Evolutionary conservation across 495 filamentous ascomycete genomes (phyloP).

Genomic region (Lasiosphaeria hispida): DNA sequence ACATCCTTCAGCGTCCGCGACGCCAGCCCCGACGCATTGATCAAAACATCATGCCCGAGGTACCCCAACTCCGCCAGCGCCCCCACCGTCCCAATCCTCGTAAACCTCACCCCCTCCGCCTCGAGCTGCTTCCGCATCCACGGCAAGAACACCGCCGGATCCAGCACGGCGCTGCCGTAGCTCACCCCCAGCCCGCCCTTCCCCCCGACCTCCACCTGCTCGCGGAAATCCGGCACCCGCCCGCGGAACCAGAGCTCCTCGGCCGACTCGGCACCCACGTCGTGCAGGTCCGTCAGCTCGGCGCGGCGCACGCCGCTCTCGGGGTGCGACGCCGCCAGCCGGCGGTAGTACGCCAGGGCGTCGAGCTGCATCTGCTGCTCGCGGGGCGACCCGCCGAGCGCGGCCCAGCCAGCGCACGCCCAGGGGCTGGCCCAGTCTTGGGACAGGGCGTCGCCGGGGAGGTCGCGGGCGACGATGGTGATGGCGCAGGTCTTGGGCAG

Average conservation of each 20-base stretch:
- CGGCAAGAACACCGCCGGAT: conserved; percentile 27
- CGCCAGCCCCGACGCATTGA: conserved; percentile 15
- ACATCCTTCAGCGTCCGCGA: conserved; percentile 14
- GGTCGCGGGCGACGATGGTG: conserved; percentile 21
- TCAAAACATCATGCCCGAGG: conserved; percentile 10
- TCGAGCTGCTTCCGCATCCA: conserved; percentile 27
- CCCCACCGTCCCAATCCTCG: conserved; percentile 15
- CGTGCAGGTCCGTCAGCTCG: conserved; percentile 15
- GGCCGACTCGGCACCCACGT: not conserved
- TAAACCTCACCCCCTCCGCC: conserved; percentile 24
- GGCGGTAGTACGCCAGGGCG: conserved; percentile 17
- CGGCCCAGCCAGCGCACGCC: conserved; percentile 31
- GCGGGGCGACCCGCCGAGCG: conserved; percentile 19
- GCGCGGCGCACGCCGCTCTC: conserved; percentile 18
- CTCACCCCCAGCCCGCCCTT: conserved; percentile 9
- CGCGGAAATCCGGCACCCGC: conserved; percentile 9
- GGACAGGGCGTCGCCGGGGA: conserved; percentile 16
- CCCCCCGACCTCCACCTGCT: not conserved
- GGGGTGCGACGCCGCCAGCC: conserved; percentile 18
- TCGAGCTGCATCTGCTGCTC: conserved; percentile 31
- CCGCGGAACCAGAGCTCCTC: conserved; percentile 6
- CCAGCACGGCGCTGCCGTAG: conserved; percentile 26
- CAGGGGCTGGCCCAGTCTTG: conserved; percentile 28
- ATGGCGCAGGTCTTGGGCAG: conserved; percentile 10
- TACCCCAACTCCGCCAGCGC: conserved; percentile 18